Percentiles rank a stretch among this genome's conserved stretches.
phyloP scores from a whole-genome alignment of 2,329 filamentous ascomycete species.

The Diatrype stigma region DNA sequence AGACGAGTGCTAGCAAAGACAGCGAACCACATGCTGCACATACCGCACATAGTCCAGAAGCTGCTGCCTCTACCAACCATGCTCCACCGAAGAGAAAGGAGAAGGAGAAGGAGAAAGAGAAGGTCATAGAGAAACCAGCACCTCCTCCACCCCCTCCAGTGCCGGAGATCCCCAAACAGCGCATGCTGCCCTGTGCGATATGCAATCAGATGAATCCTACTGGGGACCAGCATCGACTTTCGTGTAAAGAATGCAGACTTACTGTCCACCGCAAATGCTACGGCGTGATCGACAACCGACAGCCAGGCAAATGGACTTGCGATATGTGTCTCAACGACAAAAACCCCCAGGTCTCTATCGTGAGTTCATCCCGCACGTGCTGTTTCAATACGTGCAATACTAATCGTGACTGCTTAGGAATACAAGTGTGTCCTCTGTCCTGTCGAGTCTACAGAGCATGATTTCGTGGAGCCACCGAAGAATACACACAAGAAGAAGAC shows the following conservation, averaged over 20 bases:
- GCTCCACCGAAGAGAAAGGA: constrained; percentile 56
- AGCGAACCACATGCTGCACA: constrained; percentile 31
- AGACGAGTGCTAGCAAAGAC: constrained; percentile 50
- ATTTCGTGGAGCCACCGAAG: constrained; percentile 80
- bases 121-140: constrained; percentile 51
- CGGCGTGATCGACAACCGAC: constrained; percentile 69
- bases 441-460: constrained; percentile 73
- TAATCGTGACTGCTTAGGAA: constrained; percentile 45
- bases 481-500: constrained; percentile 79
- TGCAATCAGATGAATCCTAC: constrained; percentile 71
- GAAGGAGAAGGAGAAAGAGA: constrained; percentile 55
- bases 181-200: constrained; percentile 76
- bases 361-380: constrained; percentile 39
- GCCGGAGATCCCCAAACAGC: constrained; percentile 75
- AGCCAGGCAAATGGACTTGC: constrained; percentile 81
- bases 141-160: constrained; percentile 61
- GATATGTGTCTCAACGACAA: constrained; percentile 96
- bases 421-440: constrained; percentile 94
- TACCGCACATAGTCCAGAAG: constrained; percentile 36
- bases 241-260: constrained; percentile 83
- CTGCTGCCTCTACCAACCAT: constrained; percentile 37
- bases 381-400: constrained; percentile 15
- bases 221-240: constrained; percentile 63
- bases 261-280: constrained; percentile 92
- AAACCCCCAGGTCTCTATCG: constrained; percentile 86